These are phyloP conservation scores for Aspergillus steynii DNA, from an alignment of 495 filamentous ascomycete genomes.

Conservation along the genomic window DNA sequence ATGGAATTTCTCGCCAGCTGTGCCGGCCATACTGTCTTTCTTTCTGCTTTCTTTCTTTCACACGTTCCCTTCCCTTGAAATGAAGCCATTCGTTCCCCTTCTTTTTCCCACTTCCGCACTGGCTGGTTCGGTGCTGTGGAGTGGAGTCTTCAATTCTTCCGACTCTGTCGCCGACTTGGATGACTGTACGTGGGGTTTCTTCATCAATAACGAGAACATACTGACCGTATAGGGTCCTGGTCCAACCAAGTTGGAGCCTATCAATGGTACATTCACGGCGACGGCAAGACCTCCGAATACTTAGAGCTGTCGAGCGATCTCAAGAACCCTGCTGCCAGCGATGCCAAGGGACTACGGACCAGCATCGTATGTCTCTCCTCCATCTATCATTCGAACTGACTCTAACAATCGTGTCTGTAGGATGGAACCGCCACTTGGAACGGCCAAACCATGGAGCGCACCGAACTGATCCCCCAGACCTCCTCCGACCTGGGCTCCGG, in stretches of 20 bases:
- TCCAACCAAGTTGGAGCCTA: slow-evolving; percentile 64
- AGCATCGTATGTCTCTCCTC: slow-evolving; percentile 51
- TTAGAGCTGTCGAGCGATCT: slow-evolving; percentile 54
- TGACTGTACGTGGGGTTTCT: slow-evolving; percentile 17
- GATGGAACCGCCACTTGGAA: slow-evolving; percentile 62
- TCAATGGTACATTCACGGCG: slow-evolving; percentile 74
- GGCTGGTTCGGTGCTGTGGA: slow-evolving; percentile 29
- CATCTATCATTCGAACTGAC: not conserved
- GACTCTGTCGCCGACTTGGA: slow-evolving; percentile 25
- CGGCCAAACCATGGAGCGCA: slow-evolving; percentile 59
- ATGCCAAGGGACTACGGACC: slow-evolving; percentile 67
- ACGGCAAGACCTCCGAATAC: slow-evolving; percentile 53
- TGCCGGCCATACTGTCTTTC: slow-evolving; percentile 3
- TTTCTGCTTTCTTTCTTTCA: no score
- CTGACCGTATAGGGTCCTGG: slow-evolving; percentile 57
- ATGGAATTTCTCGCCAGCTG: not conserved
- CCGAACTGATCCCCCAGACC: slow-evolving; percentile 70
- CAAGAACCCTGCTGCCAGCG: slow-evolving; percentile 69
- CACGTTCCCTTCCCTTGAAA: slow-evolving; percentile 2
- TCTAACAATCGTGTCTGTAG: slow-evolving; percentile 19
- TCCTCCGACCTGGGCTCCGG: slow-evolving; percentile 60
- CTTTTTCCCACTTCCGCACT: slow-evolving; percentile 13
- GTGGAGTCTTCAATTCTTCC: slow-evolving; percentile 24
- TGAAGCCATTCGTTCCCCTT: slow-evolving; percentile 18
- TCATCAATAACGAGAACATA: no score